Evolutionary conservation across 2,329 filamentous ascomycete genomes (phyloP), one percentile per base, ranked within the genome.

Genomic region (Scedosporium apiospermum): DNA sequence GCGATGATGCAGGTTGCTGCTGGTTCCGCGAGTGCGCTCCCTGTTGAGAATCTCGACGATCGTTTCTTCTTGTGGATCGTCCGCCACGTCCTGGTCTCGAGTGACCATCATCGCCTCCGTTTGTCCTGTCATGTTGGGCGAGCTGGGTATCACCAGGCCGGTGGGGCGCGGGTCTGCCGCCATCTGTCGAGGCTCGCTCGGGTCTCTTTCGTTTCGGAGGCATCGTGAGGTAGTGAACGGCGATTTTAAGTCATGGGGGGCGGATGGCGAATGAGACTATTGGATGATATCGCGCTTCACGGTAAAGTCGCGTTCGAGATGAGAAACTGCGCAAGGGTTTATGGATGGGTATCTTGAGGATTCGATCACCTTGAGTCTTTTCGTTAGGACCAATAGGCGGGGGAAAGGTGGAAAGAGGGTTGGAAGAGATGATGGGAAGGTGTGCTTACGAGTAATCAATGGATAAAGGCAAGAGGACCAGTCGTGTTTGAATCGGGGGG

Each of bases 121-220:
- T 23, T 23, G 51, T 23, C 73, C 81, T 74, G 62, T 88, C 85
- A 71, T 86, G 82, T 65, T 86, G 83, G 53, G 76, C 82, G 62
- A 86, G 69, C 46, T 74, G 69, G 6, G 80, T 80, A 67, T 87
- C 82, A 61, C 77, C 79, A 57, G 86, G 85, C 41, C 84, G 82
- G 73, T 88, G 84, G 60, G 86, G 86, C 60, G 85, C 82, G 21
- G 85, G 84, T 64, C 86, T 78, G 65, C 74, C 74, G 63, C 75
- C 77, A 63, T 85, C 82, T 65, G 74, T 73, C 64, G 76, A 75
- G 60, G 73, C 73, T 66, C 82, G 76, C 58, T 84, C 81, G 69
- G 77, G 76, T 72, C 82, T 80, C 79, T 86, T 86, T 69, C 83
- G 79, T 75, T 86, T 86, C 30, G 80, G 78, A 75, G 81, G 78